Conservation (phyloP, 495 filamentous ascomycete species). For the Xylaria sp. region DNA sequence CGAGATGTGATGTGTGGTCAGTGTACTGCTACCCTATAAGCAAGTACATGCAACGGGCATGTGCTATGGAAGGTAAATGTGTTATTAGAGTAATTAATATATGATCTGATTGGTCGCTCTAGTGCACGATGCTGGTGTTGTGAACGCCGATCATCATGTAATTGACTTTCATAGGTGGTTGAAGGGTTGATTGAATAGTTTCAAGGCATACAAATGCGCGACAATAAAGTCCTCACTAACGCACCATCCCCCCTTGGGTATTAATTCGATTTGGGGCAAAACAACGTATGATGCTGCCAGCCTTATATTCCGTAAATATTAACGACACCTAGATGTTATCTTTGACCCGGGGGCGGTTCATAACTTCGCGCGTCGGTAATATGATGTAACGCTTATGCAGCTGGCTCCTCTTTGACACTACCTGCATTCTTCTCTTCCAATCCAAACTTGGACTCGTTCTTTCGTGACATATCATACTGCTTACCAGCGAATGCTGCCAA, state of each 20-base stretch:
- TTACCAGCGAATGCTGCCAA: neutral
- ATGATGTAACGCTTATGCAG: neutral
- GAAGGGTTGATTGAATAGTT: neutral
- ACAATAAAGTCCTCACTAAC: neutral
- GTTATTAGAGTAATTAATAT: neutral
- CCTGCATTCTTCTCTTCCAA: neutral
- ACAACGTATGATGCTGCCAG: too few relatives aligned
- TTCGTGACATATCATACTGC: constrained; percentile 1
- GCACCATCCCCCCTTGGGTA: too few relatives aligned
- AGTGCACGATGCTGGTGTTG: neutral
- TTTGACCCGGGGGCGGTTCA: neutral
- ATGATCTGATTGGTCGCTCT: too few relatives aligned
- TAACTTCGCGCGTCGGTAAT: neutral
- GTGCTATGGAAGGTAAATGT: too few relatives aligned
- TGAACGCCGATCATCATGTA: neutral
- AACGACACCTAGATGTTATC: too few relatives aligned
- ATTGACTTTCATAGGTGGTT: neutral
- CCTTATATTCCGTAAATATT: too few relatives aligned
- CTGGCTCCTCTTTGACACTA: neutral
- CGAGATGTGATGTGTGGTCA: too few relatives aligned
- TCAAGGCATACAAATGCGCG: neutral
- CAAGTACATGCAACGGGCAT: too few relatives aligned
- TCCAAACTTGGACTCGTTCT: neutral
- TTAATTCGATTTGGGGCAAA: too few relatives aligned
- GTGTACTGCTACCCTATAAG: too few relatives aligned